A percentile compares a stretch with the other conserved stretches of the same genome.
phyloP scores from a whole-genome alignment of 1,284 basidiomycete species.

The Albatrellus sp. region DNA sequence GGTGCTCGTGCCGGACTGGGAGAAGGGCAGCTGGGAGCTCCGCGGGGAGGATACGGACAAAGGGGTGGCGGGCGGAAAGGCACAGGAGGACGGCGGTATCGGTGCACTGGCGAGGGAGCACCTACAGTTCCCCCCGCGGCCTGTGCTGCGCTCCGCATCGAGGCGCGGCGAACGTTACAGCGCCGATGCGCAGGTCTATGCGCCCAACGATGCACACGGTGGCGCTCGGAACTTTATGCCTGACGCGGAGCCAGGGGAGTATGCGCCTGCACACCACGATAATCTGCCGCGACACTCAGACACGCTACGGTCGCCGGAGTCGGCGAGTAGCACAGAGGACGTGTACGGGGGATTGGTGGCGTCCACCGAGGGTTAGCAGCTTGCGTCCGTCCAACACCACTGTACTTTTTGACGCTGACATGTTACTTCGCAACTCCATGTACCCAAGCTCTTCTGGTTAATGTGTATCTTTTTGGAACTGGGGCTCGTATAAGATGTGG shows the following conservation, averaged over 20 bases:
- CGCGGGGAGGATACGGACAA: constrained; percentile 26
- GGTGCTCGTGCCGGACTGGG: constrained; percentile 51
- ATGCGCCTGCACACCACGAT: no score
- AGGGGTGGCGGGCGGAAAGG: background rate
- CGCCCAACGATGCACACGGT: no score
- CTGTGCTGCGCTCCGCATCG: background rate
- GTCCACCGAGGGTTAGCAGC: background rate
- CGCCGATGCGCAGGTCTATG: background rate
- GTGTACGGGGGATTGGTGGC: constrained; percentile 9
- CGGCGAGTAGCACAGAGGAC: constrained; percentile 6
- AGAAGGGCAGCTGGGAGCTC: constrained; percentile 45
- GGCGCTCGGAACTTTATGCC: no score
- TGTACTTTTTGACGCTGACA: no score
- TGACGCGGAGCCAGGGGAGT: no score
- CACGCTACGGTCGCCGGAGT: background rate
- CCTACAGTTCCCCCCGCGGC: background rate
- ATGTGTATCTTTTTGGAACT: background rate
- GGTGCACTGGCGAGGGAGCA: background rate
- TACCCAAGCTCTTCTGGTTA: constrained; percentile 1
- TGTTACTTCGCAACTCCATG: background rate
- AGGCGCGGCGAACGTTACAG: background rate
- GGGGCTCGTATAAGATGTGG: no score
- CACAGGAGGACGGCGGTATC: background rate
- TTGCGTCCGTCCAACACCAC: no score
- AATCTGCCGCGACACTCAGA: no score